These are phyloP conservation scores for Porphyrellus cyaneotinctus DNA, from an alignment of 768 basidiomycete genomes.

Conservation along the genomic window DNA sequence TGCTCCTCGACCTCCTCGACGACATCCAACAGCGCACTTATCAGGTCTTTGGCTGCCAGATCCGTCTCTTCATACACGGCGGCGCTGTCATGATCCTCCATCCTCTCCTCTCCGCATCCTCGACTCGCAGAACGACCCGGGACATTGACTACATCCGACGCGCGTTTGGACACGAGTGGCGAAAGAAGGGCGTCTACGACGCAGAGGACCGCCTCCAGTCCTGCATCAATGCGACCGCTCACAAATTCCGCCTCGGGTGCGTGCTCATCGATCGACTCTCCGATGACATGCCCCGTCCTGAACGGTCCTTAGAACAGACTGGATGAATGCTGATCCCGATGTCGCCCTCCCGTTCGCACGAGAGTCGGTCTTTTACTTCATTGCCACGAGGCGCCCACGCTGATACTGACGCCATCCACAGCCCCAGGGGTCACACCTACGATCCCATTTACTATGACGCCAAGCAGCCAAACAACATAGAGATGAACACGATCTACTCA, in stretches of 20 bases:
- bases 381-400: conserved; percentile 2
- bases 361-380: conserved; percentile 42
- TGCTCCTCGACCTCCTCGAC: conserved; percentile 44
- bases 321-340: conserved; percentile 78
- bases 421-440: conserved; percentile 31
- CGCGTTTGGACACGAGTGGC: conserved; percentile 55
- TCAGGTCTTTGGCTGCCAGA: conserved; percentile 43
- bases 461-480: conserved; percentile 46
- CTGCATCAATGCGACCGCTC: conserved; percentile 56
- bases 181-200: conserved; percentile 43
- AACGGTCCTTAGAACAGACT: conserved; percentile 39
- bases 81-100: conserved; percentile 75
- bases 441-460: conserved; percentile 62
- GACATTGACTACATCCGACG: conserved; percentile 68
- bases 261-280: background rate
- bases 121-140: conserved; percentile 49
- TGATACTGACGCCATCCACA: conserved; percentile 8
- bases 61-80: conserved; percentile 65
- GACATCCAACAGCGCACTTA: conserved; percentile 50
- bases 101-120: conserved; percentile 35
- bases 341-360: conserved; percentile 62
- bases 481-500: conserved; percentile 53
- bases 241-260: conserved; percentile 44
- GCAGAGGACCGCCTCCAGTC: conserved; percentile 51
- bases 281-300: background rate